Evolutionary conservation across 2,329 filamentous ascomycete species (phyloP).

Genomic region (Paracorniculantispora psalliotae): DNA sequence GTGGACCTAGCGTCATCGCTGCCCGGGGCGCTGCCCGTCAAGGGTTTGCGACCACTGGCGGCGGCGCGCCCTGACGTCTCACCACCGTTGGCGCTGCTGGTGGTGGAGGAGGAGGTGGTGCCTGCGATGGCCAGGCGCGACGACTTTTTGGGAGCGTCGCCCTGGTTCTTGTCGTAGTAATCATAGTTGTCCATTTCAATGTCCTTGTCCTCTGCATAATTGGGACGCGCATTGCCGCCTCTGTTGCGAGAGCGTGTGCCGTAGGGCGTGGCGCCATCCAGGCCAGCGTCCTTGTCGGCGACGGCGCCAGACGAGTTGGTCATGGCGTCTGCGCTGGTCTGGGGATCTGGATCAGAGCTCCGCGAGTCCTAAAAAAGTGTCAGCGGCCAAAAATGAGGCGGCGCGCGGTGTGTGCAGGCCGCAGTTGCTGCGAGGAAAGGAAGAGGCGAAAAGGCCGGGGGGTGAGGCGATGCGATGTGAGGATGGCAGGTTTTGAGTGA

Average conservation of each 20-base stretch:
- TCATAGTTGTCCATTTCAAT: conserved; percentile 84
- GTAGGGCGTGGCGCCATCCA: conserved; percentile 63
- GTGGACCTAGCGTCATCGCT: conserved; percentile 36
- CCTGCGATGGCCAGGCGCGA: conserved; percentile 40
- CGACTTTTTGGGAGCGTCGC: conserved; percentile 50
- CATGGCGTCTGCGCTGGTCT: conserved; percentile 35
- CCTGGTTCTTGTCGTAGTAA: conserved; percentile 52
- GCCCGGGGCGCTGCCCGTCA: conserved; percentile 20
- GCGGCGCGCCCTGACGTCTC: conserved; percentile 24
- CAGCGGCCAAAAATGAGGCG: neutral
- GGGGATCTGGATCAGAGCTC: conserved; percentile 29
- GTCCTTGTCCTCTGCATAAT: conserved; percentile 94
- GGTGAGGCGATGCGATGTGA: conserved; percentile 4
- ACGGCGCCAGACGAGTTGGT: conserved; percentile 42
- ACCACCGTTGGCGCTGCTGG: conserved; percentile 28
- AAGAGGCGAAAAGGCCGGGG: neutral
- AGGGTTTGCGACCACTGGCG: conserved; percentile 36
- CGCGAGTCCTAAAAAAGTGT: conserved; percentile 29
- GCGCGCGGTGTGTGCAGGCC: neutral
- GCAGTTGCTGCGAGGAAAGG: neutral
- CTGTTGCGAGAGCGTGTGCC: conserved; percentile 93
- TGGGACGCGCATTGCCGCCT: conserved; percentile 71
- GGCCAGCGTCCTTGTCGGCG: conserved; percentile 44
- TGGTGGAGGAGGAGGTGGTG: conserved; percentile 17
- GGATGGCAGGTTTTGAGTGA: neutral